Conservation (phyloP, 345 rosid species). For the Kandelia obovata region DNA sequence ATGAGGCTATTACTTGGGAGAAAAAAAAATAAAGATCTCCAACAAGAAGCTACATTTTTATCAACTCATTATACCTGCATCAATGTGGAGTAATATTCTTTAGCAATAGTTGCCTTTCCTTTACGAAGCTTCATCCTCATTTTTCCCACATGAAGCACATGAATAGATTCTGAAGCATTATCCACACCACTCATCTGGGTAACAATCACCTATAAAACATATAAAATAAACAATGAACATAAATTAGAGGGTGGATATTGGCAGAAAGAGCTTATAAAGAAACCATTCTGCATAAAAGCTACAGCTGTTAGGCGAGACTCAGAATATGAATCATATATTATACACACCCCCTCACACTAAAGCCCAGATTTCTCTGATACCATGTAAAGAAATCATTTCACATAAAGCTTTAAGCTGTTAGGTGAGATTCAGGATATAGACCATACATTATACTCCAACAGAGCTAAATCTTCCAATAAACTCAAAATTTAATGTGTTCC, state of each 20-base stretch:
- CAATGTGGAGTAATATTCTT: slow-evolving; percentile 78
- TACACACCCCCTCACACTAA: too few relatives aligned
- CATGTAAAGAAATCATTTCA: too few relatives aligned
- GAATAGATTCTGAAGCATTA: slow-evolving; percentile 72
- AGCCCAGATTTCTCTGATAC: too few relatives aligned
- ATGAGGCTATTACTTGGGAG: too few relatives aligned
- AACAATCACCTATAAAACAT: slow-evolving; percentile 59
- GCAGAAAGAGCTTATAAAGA: background rate
- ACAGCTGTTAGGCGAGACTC: too few relatives aligned
- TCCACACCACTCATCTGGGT: slow-evolving; percentile 72
- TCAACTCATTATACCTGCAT: slow-evolving; percentile 66
- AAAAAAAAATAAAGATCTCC: background rate
- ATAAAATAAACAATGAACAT: slow-evolving; percentile 2
- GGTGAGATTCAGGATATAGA: too few relatives aligned
- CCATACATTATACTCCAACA: too few relatives aligned
- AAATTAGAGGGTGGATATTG: background rate
- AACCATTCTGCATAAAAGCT: too few relatives aligned
- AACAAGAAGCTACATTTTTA: background rate
- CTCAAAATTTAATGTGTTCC: background rate
- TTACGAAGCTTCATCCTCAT: slow-evolving; percentile 93
- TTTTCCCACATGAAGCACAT: slow-evolving; percentile 81
- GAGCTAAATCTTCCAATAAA: background rate
- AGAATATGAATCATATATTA: too few relatives aligned
- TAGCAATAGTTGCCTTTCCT: slow-evolving; percentile 64
- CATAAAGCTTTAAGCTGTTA: too few relatives aligned